A percentile compares a stretch with the other conserved stretches of the same genome.
Evolutionary conservation across 345 rosid species (phyloP).

Genomic region (Raphanus sativus): DNA sequence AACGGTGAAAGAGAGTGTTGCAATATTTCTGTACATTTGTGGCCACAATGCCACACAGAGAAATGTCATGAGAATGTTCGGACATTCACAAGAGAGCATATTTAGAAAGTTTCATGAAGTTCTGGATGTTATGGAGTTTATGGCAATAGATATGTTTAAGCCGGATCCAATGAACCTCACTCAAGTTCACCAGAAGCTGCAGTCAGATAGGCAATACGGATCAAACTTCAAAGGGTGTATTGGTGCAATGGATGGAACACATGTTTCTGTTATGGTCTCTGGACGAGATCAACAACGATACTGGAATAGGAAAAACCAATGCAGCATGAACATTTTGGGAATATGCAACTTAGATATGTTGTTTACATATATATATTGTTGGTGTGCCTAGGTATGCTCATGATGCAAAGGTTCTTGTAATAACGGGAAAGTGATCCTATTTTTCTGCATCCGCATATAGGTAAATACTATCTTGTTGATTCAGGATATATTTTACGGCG

Average conservation of each 20-base stretch:
- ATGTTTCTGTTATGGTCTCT: not conserved
- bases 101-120: not conserved
- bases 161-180: not conserved
- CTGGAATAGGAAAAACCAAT: not conserved
- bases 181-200: not conserved
- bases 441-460: no score
- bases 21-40: not conserved
- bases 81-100: not conserved
- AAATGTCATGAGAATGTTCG: not conserved
- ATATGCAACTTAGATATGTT: not conserved
- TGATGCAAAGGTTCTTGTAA: no score
- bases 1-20: not conserved
- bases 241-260: not conserved
- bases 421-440: no score
- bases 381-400: not conserved
- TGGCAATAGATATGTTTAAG: not conserved
- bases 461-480: no score
- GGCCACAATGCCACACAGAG: not conserved
- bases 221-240: not conserved
- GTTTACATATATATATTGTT: constrained; percentile 3
- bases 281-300: not conserved
- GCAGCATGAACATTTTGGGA: not conserved
- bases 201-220: not conserved
- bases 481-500: no score
- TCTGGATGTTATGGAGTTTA: not conserved